These are phyloP conservation scores for Aquilaria yunnanensis DNA, from an alignment of 345 rosid species.

Conservation along the genomic window DNA sequence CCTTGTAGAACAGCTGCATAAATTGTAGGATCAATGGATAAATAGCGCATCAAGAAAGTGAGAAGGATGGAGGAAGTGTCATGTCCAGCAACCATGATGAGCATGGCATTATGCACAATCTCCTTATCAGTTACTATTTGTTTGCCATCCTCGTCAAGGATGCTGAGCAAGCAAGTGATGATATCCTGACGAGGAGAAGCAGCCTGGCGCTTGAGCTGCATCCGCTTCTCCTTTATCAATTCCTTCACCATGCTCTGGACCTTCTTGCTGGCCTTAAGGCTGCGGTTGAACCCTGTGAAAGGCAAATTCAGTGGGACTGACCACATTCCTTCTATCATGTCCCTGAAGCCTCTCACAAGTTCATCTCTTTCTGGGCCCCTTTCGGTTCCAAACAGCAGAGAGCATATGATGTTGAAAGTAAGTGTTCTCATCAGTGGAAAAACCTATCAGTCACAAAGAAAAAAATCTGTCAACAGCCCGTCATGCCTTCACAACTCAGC, in stretches of 20 bases:
- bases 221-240: slow-evolving; percentile 31
- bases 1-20: slow-evolving; percentile 43
- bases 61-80: slow-evolving; percentile 44
- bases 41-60: slow-evolving; percentile 39
- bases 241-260: slow-evolving; percentile 22
- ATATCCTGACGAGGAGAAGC: slow-evolving; percentile 32
- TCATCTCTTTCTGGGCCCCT: slow-evolving; percentile 26
- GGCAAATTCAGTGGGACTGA: slow-evolving; percentile 42
- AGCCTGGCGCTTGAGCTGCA: slow-evolving; percentile 21
- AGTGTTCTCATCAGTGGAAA: slow-evolving; percentile 44
- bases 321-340: slow-evolving; percentile 44
- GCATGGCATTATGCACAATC: slow-evolving; percentile 41
- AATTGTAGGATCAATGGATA: slow-evolving; percentile 32
- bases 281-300: slow-evolving; percentile 36
- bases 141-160: slow-evolving; percentile 6
- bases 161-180: slow-evolving; percentile 37
- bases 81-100: slow-evolving; percentile 55
- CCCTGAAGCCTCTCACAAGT: slow-evolving; percentile 21
- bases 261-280: slow-evolving; percentile 33
- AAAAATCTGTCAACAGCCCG: no score
- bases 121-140: slow-evolving; percentile 33
- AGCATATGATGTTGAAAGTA: slow-evolving; percentile 46
- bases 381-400: slow-evolving; percentile 39
- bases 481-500: no score
- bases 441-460: slow-evolving; percentile 19